These are phyloP conservation scores for Lagenaria siceraria DNA, from an alignment of 306 rosid genomes.

Conservation along the genomic window DNA sequence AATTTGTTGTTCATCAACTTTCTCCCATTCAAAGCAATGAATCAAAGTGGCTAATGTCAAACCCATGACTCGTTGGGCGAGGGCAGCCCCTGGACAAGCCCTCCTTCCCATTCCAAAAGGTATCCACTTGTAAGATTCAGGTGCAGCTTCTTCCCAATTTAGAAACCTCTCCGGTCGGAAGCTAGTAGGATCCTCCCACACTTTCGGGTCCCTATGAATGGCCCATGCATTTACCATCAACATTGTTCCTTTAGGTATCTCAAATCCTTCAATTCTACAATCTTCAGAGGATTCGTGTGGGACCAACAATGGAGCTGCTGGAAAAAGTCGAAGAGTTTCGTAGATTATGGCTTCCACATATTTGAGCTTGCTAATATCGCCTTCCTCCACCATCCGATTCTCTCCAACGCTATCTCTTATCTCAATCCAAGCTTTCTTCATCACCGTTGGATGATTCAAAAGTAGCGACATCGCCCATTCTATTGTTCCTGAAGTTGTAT, in stretches of 20 bases:
- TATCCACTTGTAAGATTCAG: slow-evolving; percentile 14
- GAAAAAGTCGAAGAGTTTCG: not conserved
- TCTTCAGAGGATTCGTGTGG: not conserved
- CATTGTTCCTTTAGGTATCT: not conserved
- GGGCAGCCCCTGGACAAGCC: slow-evolving; percentile 28
- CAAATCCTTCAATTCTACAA: not conserved
- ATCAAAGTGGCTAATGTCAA: slow-evolving; percentile 17
- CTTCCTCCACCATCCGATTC: not conserved
- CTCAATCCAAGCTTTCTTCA: not conserved
- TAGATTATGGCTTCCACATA: not conserved
- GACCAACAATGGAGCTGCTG: not conserved
- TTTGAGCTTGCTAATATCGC: not conserved
- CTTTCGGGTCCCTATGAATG: not conserved
- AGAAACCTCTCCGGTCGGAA: slow-evolving; percentile 22
- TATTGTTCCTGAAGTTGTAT: not conserved
- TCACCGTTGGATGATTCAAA: not conserved
- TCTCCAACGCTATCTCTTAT: not conserved
- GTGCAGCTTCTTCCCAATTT: not conserved
- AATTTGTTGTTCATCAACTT: not conserved
- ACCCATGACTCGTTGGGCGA: slow-evolving; percentile 18
- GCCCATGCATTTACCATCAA: not conserved
- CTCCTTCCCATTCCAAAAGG: slow-evolving; percentile 43
- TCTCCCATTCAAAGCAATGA: slow-evolving; percentile 30
- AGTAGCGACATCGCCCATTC: slow-evolving; percentile 1
- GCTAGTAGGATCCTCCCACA: slow-evolving; percentile 11